Percentiles rank a stretch among this genome's conserved stretches.
Evolutionary conservation across 2,329 filamentous ascomycete species (phyloP).

Genomic region (Ophiocordyceps camponoti-leonardi): DNA sequence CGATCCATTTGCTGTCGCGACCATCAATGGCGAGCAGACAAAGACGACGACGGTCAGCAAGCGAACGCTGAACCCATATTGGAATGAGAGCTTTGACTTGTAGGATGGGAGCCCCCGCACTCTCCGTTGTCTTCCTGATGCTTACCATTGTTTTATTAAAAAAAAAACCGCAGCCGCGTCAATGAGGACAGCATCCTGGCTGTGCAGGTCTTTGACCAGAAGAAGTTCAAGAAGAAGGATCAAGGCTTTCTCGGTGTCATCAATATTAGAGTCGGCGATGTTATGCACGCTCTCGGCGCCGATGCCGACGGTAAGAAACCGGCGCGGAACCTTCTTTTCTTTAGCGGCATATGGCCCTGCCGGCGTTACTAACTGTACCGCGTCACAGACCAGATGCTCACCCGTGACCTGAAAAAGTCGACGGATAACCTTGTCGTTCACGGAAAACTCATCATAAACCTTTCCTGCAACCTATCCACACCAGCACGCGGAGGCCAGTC

Average conservation of each 20-base stretch:
- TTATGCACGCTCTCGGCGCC: conserved; percentile 66
- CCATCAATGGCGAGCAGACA: conserved; percentile 93
- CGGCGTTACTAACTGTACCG: not conserved
- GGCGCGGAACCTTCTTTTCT: not conserved
- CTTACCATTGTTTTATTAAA: not conserved
- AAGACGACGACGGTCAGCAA: conserved; percentile 96
- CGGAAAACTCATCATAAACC: conserved; percentile 89
- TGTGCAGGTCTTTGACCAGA: conserved; percentile 97
- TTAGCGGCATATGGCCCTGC: not conserved
- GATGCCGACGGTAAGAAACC: conserved; percentile 66
- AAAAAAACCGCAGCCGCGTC: conserved; percentile 53
- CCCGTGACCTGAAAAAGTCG: conserved; percentile 89
- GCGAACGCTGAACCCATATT: conserved; percentile 97
- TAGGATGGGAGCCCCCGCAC: conserved; percentile 28
- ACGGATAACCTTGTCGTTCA: conserved; percentile 96
- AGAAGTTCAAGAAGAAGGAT: conserved; percentile 99
- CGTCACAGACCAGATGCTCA: conserved; percentile 88
- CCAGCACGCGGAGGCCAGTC: conserved; percentile 40
- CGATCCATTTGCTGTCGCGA: conserved; percentile 94
- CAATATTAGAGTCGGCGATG: conserved; percentile 88
- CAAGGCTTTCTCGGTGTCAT: conserved; percentile 97
- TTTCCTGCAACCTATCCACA: conserved; percentile 73
- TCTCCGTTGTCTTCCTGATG: not conserved
- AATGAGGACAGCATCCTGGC: conserved; percentile 93
- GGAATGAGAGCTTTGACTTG: conserved; percentile 99